phyloP scores from a whole-genome alignment of 1,139 yeast species.

The Saccharomyces hybrid region DNA sequence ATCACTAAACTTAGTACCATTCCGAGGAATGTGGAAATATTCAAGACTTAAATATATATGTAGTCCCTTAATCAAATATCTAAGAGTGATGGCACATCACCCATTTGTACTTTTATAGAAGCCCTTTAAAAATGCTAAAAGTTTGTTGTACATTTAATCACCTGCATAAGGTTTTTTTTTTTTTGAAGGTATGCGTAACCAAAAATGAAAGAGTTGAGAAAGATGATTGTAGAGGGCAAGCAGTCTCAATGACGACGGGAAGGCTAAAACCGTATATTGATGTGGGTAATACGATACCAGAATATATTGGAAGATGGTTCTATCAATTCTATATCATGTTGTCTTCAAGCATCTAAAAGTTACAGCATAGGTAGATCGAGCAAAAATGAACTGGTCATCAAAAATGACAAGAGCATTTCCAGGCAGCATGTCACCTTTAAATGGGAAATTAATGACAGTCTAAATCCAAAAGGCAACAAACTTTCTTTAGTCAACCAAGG shows the following conservation, averaged over 20 bases:
- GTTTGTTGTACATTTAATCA: no score
- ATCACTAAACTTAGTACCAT: neutral
- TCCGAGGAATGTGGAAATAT: constrained; percentile 3
- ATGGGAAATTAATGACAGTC: constrained; percentile 10
- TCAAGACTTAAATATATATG: constrained; percentile 6
- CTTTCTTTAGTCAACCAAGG: constrained; percentile 20
- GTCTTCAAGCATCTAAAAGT: constrained; percentile 9
- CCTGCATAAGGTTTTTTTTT: neutral
- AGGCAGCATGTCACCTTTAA: constrained; percentile 23
- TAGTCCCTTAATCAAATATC: neutral
- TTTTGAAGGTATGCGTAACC: neutral
- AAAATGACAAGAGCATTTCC: constrained; percentile 31
- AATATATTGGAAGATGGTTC: constrained; percentile 18
- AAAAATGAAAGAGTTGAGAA: neutral
- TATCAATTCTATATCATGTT: constrained; percentile 13
- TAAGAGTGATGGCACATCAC: constrained; percentile 4
- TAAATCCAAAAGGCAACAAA: neutral
- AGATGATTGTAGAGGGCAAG: neutral
- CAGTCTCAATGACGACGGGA: neutral
- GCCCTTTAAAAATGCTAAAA: constrained; percentile 6
- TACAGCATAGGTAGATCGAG: constrained; percentile 29
- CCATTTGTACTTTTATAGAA: constrained; percentile 6
- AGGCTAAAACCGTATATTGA: constrained; percentile 4
- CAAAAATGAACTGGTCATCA: constrained; percentile 22
- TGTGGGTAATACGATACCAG: constrained; percentile 27